A percentile compares a stretch with the other conserved stretches of the same genome.
phyloP scores from a whole-genome alignment of 306 rosid genomes.

The Acacia acuminata region DNA sequence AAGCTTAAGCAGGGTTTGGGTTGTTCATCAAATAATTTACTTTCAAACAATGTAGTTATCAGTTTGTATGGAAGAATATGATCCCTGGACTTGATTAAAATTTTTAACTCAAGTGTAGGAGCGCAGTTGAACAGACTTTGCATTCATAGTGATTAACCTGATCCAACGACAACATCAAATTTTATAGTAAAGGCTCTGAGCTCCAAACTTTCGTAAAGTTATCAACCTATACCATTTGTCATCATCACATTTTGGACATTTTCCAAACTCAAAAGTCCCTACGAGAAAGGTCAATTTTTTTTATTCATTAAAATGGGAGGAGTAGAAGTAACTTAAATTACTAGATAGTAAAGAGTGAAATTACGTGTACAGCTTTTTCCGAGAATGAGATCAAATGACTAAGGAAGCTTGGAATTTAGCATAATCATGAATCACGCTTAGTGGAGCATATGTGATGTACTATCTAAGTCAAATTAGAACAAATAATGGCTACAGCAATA shows the following conservation, averaged over 20 bases:
- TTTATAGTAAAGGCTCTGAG: not conserved
- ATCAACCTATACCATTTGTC: too few species aligned
- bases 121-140: not conserved
- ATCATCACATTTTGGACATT: too few species aligned
- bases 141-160: not conserved
- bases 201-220: not conserved
- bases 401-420: not conserved
- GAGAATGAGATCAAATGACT: not conserved
- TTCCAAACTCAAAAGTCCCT: not conserved
- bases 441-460: not conserved
- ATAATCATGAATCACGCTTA: not conserved
- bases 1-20: too few species aligned
- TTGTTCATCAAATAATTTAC: too few species aligned
- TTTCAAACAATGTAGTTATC: too few species aligned
- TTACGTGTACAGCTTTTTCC: not conserved
- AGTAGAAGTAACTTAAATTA: not conserved
- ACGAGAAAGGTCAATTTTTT: not conserved
- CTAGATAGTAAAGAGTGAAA: not conserved
- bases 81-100: not conserved
- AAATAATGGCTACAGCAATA: not conserved
- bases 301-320: not conserved
- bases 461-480: constrained; percentile 11
- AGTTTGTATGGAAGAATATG: not conserved
- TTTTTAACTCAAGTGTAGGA: not conserved
- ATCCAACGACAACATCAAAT: not conserved